Base-by-base conservation (phyloP, 2,329 filamentous ascomycete genomes). In the Exserohilum rostratum region DNA sequence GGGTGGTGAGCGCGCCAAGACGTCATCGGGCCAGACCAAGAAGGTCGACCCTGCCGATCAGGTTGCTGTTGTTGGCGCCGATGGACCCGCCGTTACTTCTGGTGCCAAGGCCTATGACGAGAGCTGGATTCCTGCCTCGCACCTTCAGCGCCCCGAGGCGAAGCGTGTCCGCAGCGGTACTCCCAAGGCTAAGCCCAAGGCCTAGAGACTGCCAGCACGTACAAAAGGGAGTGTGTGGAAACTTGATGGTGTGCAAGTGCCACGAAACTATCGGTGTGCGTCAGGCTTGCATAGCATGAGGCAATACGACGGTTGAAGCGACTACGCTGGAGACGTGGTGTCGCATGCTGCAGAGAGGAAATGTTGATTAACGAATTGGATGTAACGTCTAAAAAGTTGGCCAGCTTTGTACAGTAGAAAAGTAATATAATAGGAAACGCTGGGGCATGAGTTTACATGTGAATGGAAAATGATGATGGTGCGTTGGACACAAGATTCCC, bases 71-170 rank as follows among this genome's bases (percentile, higher is more conserved):
- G 85, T 89, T 34, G 89, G 89, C 60, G 84, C 86, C 60, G 90
- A 91, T 77, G 86, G 87, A 52, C 83, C 88, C 45, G 87, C 86
- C 59, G 85, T 87, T 53, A 84, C 88, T 52, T 87, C 85, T 61
- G 85, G 87, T 55, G 82, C 87, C 57, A 90, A 90, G 80, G 83
- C 83, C 57, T 96, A 93, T 77, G 93, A 96, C 70, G 89, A 93
- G 81, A 91, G 88, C 81, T 97, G 93, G 93, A 96, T 97, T 68
- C 92, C 93, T 27, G 86, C 87, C 59, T 87, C 90, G 75, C 93
- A 98, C 79, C 86, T 97, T 76, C 90, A 93, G 81, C 88, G 90
- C 67, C 93, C 93, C 33, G 83, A 89, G 65, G 89, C 85, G 42
- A 82, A 81, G 67, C 82, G 85, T 65, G 82, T 87, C 51, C 83